phyloP scores from a whole-genome alignment of 306 rosid species.

The Cicer yamashitae region DNA sequence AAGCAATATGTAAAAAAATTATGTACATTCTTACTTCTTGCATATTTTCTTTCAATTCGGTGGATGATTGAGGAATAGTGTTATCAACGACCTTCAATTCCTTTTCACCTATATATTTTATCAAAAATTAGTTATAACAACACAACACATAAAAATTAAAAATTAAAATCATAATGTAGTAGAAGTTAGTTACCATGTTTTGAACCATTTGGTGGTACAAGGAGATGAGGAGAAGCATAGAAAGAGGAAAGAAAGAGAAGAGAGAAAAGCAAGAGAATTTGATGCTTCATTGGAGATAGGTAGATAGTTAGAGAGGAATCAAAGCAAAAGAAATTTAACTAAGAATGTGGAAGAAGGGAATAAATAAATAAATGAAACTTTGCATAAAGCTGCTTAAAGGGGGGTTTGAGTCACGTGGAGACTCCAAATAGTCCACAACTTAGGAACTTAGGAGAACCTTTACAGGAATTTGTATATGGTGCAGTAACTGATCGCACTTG shows the following conservation, averaged over 20 bases:
- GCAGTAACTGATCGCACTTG: too few species aligned
- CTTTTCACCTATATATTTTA: slow-evolving; percentile 48
- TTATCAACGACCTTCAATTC: slow-evolving; percentile 38
- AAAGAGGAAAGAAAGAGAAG: slow-evolving; percentile 50
- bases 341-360: slow-evolving; percentile 39
- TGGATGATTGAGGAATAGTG: slow-evolving; percentile 12
- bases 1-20: background rate
- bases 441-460: slow-evolving; percentile 27
- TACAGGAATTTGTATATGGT: too few species aligned
- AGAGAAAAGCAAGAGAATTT: slow-evolving; percentile 48
- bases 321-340: slow-evolving; percentile 25
- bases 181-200: slow-evolving; percentile 49
- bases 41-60: slow-evolving; percentile 32
- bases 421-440: slow-evolving; percentile 31
- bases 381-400: slow-evolving; percentile 30
- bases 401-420: slow-evolving; percentile 45
- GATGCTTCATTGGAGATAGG: slow-evolving; percentile 48
- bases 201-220: slow-evolving; percentile 36
- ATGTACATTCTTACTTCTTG: slow-evolving; percentile 48
- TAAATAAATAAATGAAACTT: slow-evolving; percentile 10
- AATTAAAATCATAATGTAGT: background rate
- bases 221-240: slow-evolving; percentile 48
- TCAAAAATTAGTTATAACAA: background rate
- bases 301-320: slow-evolving; percentile 25
- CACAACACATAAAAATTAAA: background rate